Conservation (phyloP, 1,284 basidiomycete genomes). For the Veloboletus limbatus region DNA sequence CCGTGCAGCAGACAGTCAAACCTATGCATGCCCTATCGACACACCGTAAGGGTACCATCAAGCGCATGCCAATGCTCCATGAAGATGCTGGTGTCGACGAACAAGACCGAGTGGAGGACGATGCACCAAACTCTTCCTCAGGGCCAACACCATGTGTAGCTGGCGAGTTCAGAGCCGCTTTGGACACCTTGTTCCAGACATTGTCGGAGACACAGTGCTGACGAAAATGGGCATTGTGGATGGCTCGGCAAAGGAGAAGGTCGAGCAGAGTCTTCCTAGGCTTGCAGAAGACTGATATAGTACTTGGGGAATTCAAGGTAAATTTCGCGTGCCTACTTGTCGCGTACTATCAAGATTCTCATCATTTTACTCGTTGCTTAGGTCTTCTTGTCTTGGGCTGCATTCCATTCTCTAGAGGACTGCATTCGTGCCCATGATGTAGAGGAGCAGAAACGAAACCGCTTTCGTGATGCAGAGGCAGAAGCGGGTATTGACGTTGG, state of each 20-base stretch:
- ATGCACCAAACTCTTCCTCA: slow-evolving; percentile 33
- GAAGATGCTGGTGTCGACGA: slow-evolving; percentile 50
- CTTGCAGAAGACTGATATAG: slow-evolving; percentile 73
- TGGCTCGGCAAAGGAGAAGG: slow-evolving; percentile 50
- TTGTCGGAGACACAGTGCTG: slow-evolving; percentile 81
- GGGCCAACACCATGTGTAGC: slow-evolving; percentile 69
- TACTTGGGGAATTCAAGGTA: slow-evolving; percentile 77
- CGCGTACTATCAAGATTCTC: neutral
- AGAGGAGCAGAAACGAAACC: slow-evolving; percentile 79
- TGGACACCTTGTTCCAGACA: slow-evolving; percentile 86
- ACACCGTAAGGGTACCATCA: slow-evolving; percentile 70
- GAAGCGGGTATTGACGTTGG: slow-evolving; percentile 71
- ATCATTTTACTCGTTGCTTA: slow-evolving; percentile 34
- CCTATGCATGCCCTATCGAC: slow-evolving; percentile 92
- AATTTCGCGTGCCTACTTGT: slow-evolving; percentile 27
- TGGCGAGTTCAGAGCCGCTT: slow-evolving; percentile 82
- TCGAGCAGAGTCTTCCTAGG: slow-evolving; percentile 64
- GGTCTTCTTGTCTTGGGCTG: slow-evolving; percentile 87
- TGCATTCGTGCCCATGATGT: slow-evolving; percentile 78
- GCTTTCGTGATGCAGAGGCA: slow-evolving; percentile 69
- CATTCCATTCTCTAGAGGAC: slow-evolving; percentile 92
- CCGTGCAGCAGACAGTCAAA: slow-evolving; percentile 89
- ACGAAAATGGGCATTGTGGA: slow-evolving; percentile 45
- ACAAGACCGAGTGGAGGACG: slow-evolving; percentile 55
- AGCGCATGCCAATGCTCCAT: slow-evolving; percentile 57